Conservation (phyloP, 371 early-diverging fungal species). For the Capillidium heterosporum region DNA sequence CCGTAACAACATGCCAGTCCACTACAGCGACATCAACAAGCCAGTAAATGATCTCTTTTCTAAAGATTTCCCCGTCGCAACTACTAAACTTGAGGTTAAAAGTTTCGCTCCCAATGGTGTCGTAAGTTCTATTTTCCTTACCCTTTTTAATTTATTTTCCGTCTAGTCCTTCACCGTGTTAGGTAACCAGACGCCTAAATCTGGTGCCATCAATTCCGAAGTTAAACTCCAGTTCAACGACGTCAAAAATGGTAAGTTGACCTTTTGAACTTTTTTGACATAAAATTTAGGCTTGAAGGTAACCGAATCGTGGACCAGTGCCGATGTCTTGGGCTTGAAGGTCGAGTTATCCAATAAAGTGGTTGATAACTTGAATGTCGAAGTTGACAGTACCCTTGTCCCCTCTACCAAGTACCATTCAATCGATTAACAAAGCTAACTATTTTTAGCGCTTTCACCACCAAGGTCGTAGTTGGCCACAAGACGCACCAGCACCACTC, state of each 20-base stretch:
- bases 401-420: conserved; percentile 15
- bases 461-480: conserved; percentile 56
- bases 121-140: conserved; percentile 30
- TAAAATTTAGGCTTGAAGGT: conserved; percentile 34
- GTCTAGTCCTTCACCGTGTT: conserved; percentile 81
- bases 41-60: conserved; percentile 81
- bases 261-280: neutral
- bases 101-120: conserved; percentile 86
- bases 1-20: conserved; percentile 22
- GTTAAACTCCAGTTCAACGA: conserved; percentile 91
- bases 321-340: conserved; percentile 77
- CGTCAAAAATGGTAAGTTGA: conserved; percentile 52
- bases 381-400: conserved; percentile 27
- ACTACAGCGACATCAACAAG: conserved; percentile 90
- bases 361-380: conserved; percentile 69
- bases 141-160: neutral
- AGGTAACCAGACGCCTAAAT: conserved; percentile 85
- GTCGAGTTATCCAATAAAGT: conserved; percentile 86
- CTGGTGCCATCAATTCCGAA: conserved; percentile 84
- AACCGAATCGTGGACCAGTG: conserved; percentile 90
- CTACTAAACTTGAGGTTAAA: conserved; percentile 92
- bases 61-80: conserved; percentile 91
- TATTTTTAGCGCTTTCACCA: conserved; percentile 34
- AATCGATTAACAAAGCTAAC: neutral
- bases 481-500: conserved; percentile 65